A percentile compares a stretch with the other conserved stretches of the same genome.
Evolutionary conservation across 805 yeast genomes (phyloP).

Genomic region (Metschnikowia colocasiae): DNA sequence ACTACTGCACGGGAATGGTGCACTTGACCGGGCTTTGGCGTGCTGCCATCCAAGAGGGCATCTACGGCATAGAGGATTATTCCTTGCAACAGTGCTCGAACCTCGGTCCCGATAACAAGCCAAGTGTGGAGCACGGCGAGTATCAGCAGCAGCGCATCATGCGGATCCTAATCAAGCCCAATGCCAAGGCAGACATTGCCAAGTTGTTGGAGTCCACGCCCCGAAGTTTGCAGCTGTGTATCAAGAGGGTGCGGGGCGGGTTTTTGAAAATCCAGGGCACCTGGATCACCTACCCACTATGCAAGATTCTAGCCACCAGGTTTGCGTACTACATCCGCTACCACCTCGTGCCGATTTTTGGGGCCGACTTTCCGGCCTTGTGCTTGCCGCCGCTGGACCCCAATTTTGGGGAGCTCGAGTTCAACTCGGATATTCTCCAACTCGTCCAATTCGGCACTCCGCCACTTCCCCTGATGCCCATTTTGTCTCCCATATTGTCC

Average conservation of each 20-base stretch:
- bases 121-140: background rate
- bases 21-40: conserved; percentile 90
- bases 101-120: background rate
- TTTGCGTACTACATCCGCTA: conserved; percentile 77
- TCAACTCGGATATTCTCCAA: conserved; percentile 22
- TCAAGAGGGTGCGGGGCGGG: conserved; percentile 84
- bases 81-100: background rate
- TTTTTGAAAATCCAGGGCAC: conserved; percentile 91
- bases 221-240: conserved; percentile 51
- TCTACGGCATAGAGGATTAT: background rate
- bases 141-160: background rate
- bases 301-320: conserved; percentile 61
- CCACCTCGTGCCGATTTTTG: conserved; percentile 77
- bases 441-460: background rate
- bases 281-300: conserved; percentile 76
- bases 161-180: conserved; percentile 10
- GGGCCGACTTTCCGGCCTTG: conserved; percentile 57
- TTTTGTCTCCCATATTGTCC: background rate
- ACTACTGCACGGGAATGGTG: conserved; percentile 76
- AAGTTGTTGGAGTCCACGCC: conserved; percentile 65
- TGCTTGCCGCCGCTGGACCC: conserved; percentile 57
- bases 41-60: conserved; percentile 28
- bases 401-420: conserved; percentile 62
- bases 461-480: background rate
- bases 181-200: conserved; percentile 70